Conservation (phyloP, 148 eudicot genomes). For the Spergularia marina region DNA sequence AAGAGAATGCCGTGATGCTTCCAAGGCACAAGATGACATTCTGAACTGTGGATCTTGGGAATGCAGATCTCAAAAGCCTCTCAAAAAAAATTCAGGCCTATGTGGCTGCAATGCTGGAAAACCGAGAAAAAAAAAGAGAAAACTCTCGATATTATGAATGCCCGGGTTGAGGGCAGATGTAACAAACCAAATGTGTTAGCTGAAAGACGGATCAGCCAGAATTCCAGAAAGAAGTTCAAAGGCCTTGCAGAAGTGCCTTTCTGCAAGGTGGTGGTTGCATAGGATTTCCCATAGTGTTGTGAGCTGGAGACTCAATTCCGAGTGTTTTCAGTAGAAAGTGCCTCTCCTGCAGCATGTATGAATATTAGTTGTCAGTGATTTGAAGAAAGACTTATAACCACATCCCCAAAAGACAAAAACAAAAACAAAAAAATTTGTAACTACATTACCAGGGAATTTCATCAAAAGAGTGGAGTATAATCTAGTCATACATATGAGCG, state of each 20-base stretch:
- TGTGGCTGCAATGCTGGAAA: slow-evolving; percentile 55
- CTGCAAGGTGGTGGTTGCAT: slow-evolving; percentile 81
- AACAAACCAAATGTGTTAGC: slow-evolving; percentile 4
- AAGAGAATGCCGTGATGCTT: slow-evolving; percentile 29
- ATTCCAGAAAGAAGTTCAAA: slow-evolving; percentile 38
- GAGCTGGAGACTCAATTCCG: slow-evolving; percentile 66
- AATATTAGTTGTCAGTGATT: slow-evolving; percentile 3
- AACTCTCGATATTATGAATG: slow-evolving; percentile 30
- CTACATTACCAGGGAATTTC: no score
- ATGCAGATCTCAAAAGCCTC: slow-evolving; percentile 60
- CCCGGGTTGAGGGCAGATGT: slow-evolving; percentile 21
- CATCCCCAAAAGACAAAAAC: no score
- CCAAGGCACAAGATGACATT: slow-evolving; percentile 46
- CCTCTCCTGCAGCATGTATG: slow-evolving; percentile 62
- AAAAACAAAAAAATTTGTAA: no score
- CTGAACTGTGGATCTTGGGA: slow-evolving; percentile 29
- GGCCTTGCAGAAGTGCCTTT: slow-evolving; percentile 86
- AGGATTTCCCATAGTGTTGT: slow-evolving; percentile 36
- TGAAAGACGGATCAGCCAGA: slow-evolving; percentile 29
- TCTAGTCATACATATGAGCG: no score
- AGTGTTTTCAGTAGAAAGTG: slow-evolving; percentile 79
- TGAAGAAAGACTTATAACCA: neutral
- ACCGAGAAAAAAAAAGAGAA: slow-evolving; percentile 30
- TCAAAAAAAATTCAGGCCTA: slow-evolving; percentile 58
- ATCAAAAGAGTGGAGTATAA: no score